Evolutionary conservation across 495 filamentous ascomycete genomes (phyloP).

Genomic region (Penicillium alfredii): DNA sequence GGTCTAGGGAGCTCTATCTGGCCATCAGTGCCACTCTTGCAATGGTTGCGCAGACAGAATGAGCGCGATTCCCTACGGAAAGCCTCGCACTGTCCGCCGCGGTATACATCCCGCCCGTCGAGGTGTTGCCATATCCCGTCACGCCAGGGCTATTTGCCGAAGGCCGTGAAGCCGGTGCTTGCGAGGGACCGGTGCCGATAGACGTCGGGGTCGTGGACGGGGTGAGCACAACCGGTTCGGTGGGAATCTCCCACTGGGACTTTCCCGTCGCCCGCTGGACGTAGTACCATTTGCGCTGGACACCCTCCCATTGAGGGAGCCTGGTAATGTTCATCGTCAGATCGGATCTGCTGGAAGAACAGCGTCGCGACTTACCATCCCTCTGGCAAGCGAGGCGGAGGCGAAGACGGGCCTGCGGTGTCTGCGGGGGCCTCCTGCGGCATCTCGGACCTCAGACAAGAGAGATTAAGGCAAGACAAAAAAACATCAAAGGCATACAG

Average conservation of each 20-base stretch:
- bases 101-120: conserved; percentile 13
- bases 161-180: conserved; percentile 19
- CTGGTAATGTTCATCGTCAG: too few relatives aligned
- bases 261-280: conserved; percentile 69
- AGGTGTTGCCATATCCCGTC: conserved; percentile 6
- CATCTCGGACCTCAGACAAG: conserved; percentile 15
- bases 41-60: conserved; percentile 18
- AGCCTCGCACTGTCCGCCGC: conserved; percentile 16
- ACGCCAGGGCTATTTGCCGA: conserved; percentile 14
- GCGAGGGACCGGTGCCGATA: conserved; percentile 26
- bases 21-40: conserved; percentile 26
- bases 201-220: conserved; percentile 32
- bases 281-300: conserved; percentile 70
- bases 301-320: conserved; percentile 78
- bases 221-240: conserved; percentile 47
- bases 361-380: conserved; percentile 50
- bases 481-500: not conserved
- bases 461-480: not conserved
- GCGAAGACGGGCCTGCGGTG: conserved; percentile 63
- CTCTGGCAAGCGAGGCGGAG: conserved; percentile 62
- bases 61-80: conserved; percentile 28
- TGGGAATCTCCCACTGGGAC: conserved; percentile 75
- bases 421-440: conserved; percentile 46
- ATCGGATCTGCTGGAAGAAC: not conserved
- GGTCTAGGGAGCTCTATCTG: conserved; percentile 26